Percentiles rank a stretch among this genome's conserved stretches.
Conservation (phyloP, 2,329 filamentous ascomycete species). For the Zymoseptoria tritici region DNA sequence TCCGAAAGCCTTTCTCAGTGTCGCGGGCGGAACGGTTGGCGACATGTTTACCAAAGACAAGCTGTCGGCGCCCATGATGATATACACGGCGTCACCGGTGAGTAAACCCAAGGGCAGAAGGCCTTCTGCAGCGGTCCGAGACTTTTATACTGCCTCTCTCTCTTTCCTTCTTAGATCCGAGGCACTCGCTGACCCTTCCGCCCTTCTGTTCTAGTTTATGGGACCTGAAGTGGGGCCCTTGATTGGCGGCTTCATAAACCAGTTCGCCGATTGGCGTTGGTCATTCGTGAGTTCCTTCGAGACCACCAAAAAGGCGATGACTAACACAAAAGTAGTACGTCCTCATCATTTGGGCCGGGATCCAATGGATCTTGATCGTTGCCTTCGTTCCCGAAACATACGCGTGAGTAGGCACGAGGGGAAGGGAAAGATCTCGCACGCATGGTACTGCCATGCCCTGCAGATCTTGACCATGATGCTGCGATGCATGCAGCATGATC, state of each 20-base stretch:
- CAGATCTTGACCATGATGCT: too few relatives aligned
- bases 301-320: not conserved
- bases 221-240: conserved; percentile 51
- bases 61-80: conserved; percentile 75
- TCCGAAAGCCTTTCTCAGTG: conserved; percentile 46
- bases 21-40: conserved; percentile 80
- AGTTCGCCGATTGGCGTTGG: conserved; percentile 64
- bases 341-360: conserved; percentile 71
- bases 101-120: too few relatives aligned
- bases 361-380: conserved; percentile 56
- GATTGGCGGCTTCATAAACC: conserved; percentile 75
- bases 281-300: not conserved
- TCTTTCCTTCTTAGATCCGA: too few relatives aligned
- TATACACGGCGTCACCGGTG: conserved; percentile 54
- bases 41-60: conserved; percentile 65
- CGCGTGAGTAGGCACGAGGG: not conserved
- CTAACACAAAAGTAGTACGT: conserved; percentile 49
- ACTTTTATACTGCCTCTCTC: too few relatives aligned
- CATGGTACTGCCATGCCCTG: not conserved
- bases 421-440: not conserved
- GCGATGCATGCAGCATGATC: not conserved
- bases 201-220: conserved; percentile 32
- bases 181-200: too few relatives aligned
- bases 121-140: too few relatives aligned
- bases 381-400: conserved; percentile 83